Percentiles rank a stretch among this genome's conserved stretches.
These are phyloP conservation scores for Kuraishia hungarica DNA, from an alignment of 805 yeast species.

Conservation along the genomic window DNA sequence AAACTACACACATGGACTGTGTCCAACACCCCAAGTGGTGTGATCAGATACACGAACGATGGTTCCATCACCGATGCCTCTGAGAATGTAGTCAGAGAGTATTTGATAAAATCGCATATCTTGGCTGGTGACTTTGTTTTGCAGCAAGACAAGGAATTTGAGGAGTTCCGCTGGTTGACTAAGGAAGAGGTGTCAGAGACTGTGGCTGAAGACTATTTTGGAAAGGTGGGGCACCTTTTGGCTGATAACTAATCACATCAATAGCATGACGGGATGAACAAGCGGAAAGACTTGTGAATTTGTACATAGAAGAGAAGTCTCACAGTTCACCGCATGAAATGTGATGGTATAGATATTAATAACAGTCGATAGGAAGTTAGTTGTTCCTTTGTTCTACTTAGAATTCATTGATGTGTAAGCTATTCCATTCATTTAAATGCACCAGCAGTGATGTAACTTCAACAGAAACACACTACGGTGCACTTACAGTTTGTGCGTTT, in stretches of 20 bases:
- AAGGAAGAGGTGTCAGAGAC: slow-evolving; percentile 62
- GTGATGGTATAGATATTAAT: neutral
- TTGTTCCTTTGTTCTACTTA: too few relatives aligned
- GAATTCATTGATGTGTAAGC: too few relatives aligned
- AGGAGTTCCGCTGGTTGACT: slow-evolving; percentile 74
- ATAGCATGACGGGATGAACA: neutral
- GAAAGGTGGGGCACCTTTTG: slow-evolving; percentile 42
- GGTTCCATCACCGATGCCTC: slow-evolving; percentile 14
- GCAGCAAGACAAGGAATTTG: slow-evolving; percentile 24
- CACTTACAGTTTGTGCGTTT: too few relatives aligned
- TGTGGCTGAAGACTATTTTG: slow-evolving; percentile 47
- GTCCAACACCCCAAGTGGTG: slow-evolving; percentile 81
- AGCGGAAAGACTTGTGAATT: neutral
- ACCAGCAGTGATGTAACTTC: too few relatives aligned
- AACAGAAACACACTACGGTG: too few relatives aligned
- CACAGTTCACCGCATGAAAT: neutral
- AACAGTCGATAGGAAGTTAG: too few relatives aligned
- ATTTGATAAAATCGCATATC: slow-evolving; percentile 78
- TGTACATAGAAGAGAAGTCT: neutral
- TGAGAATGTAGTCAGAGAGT: slow-evolving; percentile 38
- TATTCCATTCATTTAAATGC: too few relatives aligned
- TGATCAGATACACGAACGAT: slow-evolving; percentile 33
- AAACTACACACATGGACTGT: slow-evolving; percentile 81
- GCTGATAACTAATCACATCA: slow-evolving; percentile 8
- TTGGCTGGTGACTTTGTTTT: slow-evolving; percentile 69